phyloP scores from a whole-genome alignment of 2,329 filamentous ascomycete genomes.

The Dothideomycetes sp. region DNA sequence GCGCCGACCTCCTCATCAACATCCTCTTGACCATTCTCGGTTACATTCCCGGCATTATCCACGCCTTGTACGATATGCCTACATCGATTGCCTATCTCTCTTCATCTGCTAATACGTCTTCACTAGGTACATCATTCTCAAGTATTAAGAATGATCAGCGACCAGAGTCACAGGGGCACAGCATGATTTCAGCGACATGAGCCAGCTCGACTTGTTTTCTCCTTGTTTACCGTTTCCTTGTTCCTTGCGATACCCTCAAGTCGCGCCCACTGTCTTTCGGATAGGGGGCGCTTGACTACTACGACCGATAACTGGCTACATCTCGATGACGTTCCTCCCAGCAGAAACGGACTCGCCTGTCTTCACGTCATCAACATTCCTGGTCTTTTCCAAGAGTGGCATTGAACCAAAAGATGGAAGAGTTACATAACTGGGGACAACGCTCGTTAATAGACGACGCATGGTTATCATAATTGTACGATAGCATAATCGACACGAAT shows the following conservation, averaged over 20 bases:
- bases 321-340: too few relatives aligned
- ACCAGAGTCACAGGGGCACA: not conserved
- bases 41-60: conserved; percentile 59
- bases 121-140: conserved; percentile 71
- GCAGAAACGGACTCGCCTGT: too few relatives aligned
- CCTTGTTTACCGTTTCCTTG: too few relatives aligned
- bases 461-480: conserved; percentile 12
- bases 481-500: conserved; percentile 3
- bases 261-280: conserved; percentile 9
- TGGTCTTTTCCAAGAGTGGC: too few relatives aligned
- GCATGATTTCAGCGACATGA: conserved; percentile 3
- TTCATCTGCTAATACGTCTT: conserved; percentile 11
- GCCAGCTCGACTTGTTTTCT: not conserved
- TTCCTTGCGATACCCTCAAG: conserved; percentile 29
- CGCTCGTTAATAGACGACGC: not conserved
- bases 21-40: conserved; percentile 73
- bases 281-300: too few relatives aligned
- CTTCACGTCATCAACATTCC: too few relatives aligned
- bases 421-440: not conserved
- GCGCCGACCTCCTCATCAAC: conserved; percentile 83
- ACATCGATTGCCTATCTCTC: not conserved
- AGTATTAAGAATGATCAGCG: conserved; percentile 52
- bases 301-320: too few relatives aligned
- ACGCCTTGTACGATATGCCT: conserved; percentile 64
- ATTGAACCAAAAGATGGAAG: too few relatives aligned